Conservation (phyloP, 176 grass and related monocot genomes). For the Zoysia pacifica region DNA sequence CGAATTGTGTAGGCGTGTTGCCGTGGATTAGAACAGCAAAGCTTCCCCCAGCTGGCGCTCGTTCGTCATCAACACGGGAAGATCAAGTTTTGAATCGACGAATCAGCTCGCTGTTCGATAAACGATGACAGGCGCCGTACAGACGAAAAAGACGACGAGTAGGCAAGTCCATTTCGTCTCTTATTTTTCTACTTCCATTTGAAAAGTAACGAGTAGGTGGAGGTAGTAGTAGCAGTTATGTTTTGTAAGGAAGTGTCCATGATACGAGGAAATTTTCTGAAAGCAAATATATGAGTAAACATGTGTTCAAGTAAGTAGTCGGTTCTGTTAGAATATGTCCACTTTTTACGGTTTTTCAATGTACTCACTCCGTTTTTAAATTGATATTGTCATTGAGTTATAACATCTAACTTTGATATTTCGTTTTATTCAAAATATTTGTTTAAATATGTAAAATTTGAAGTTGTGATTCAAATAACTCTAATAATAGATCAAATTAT, state of each 20-base stretch:
- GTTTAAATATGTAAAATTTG: too few relatives aligned
- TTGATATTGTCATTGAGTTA: too few relatives aligned
- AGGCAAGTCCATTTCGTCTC: conserved; percentile 4
- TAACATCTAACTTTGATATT: too few relatives aligned
- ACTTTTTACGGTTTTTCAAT: neutral
- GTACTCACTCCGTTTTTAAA: too few relatives aligned
- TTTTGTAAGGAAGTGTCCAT: conserved; percentile 20
- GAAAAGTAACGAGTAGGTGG: neutral
- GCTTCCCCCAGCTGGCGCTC: conserved; percentile 12
- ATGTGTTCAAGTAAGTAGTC: neutral
- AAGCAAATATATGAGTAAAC: conserved; percentile 32
- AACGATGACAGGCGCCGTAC: neutral
- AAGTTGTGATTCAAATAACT: too few relatives aligned
- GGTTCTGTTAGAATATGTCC: neutral
- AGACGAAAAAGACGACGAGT: neutral
- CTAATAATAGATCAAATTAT: too few relatives aligned
- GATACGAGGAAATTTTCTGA: neutral
- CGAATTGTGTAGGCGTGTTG: neutral
- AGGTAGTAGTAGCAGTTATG: conserved; percentile 24
- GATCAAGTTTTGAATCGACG: neutral
- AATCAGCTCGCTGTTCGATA: conserved; percentile 30
- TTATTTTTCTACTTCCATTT: conserved; percentile 1
- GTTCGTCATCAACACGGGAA: neutral
- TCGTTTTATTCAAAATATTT: too few relatives aligned
- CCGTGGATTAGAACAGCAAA: neutral